phyloP scores from a whole-genome alignment of 2,329 filamentous ascomycete genomes.

The Alternaria hordeiaustralica region DNA sequence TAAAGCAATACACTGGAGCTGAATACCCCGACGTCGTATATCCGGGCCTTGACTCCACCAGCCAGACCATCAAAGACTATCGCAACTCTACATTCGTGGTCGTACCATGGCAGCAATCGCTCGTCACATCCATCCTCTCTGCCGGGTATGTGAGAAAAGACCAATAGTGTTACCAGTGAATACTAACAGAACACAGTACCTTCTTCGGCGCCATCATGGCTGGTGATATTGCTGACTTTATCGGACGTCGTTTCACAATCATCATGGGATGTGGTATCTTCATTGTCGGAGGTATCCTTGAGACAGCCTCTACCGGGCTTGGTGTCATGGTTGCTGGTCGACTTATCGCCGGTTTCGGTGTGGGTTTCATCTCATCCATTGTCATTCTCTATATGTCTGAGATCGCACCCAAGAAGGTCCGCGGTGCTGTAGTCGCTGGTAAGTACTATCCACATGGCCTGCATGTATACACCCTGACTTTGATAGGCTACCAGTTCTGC shows the following conservation, averaged over 20 bases:
- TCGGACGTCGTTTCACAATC: constrained; percentile 70
- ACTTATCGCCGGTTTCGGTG: constrained; percentile 75
- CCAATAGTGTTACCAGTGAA: not conserved
- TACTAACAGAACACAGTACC: constrained; percentile 54
- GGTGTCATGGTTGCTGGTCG: constrained; percentile 73
- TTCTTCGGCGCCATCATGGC: constrained; percentile 73
- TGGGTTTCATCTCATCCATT: constrained; percentile 73
- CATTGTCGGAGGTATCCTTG: constrained; percentile 60
- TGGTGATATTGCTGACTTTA: constrained; percentile 65
- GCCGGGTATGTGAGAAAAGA: constrained; percentile 51
- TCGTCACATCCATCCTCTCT: constrained; percentile 76
- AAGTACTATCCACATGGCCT: not conserved
- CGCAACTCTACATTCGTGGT: constrained; percentile 51
- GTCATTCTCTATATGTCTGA: constrained; percentile 80
- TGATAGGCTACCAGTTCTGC: constrained; percentile 73
- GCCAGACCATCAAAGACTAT: constrained; percentile 66
- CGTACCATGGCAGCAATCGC: constrained; percentile 55
- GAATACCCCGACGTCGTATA: constrained; percentile 51
- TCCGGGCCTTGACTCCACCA: constrained; percentile 59
- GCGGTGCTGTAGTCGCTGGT: constrained; percentile 73
- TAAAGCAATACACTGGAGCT: constrained; percentile 43
- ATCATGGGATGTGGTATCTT: constrained; percentile 69
- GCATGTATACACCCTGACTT: not conserved
- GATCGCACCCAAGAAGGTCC: constrained; percentile 72
- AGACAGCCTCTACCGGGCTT: constrained; percentile 66